Percentiles rank a stretch among this genome's conserved stretches.
Evolutionary conservation across 441 rosid genomes (phyloP).

Genomic region (Populus hybrid): DNA sequence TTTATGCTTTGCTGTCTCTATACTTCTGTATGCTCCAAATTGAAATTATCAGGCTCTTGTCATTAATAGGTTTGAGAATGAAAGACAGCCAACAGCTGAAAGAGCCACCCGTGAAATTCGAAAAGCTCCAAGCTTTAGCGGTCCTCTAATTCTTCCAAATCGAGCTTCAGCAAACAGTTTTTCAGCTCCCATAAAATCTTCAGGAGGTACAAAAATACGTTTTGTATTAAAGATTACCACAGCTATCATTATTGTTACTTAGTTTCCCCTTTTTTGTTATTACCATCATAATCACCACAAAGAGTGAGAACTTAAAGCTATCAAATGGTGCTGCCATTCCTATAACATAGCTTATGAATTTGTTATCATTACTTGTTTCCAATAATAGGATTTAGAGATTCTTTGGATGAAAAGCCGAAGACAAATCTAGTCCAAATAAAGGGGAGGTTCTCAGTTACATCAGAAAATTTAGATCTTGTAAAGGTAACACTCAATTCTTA

Average conservation of each 20-base stretch:
- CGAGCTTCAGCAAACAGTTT: constrained; percentile 97
- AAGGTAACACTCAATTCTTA: constrained; percentile 53
- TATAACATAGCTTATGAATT: neutral
- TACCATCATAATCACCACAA: neutral
- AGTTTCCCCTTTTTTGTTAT: neutral
- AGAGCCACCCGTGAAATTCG: constrained; percentile 47
- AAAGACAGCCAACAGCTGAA: constrained; percentile 44
- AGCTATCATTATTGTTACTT: neutral
- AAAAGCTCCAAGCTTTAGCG: constrained; percentile 89
- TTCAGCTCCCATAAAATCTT: constrained; percentile 95
- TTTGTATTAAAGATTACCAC: constrained; percentile 5
- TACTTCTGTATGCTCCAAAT: neutral
- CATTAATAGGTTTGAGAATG: constrained; percentile 60
- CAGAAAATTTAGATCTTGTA: constrained; percentile 90
- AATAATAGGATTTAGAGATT: constrained; percentile 80
- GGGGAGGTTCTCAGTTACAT: constrained; percentile 96
- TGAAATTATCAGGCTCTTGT: constrained; percentile 13
- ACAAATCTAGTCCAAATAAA: constrained; percentile 88
- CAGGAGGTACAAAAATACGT: constrained; percentile 65
- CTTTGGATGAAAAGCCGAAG: constrained; percentile 89
- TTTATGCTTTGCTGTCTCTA: neutral
- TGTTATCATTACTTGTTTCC: constrained; percentile 11
- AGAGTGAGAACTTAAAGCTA: neutral
- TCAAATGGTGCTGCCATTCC: neutral
- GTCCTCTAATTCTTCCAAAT: constrained; percentile 90